Conservation (phyloP, 768 basidiomycete genomes). For the Panaeolus papilionaceus region DNA sequence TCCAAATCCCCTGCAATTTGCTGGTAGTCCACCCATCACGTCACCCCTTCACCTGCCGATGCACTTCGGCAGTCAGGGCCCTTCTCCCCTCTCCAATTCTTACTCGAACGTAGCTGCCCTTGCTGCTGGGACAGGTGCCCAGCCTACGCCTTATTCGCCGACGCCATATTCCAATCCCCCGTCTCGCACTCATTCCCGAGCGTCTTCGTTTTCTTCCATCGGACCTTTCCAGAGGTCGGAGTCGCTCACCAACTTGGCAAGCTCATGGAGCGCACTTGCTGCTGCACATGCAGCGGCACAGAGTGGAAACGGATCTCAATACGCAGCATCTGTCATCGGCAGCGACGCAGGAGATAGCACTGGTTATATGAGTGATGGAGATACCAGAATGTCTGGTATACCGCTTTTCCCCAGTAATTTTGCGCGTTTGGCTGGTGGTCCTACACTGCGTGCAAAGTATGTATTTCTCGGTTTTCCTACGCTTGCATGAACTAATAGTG, state of each 20-base stretch:
- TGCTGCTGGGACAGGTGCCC: slow-evolving; percentile 12
- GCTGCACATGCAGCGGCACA: slow-evolving; percentile 31
- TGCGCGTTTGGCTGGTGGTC: slow-evolving; percentile 66
- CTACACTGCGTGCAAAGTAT: slow-evolving; percentile 63
- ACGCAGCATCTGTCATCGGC: slow-evolving; percentile 25
- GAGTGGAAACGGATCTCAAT: slow-evolving; percentile 26
- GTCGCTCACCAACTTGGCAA: slow-evolving; percentile 32
- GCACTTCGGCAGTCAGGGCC: slow-evolving; percentile 28
- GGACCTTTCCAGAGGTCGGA: slow-evolving; percentile 45
- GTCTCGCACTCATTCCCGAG: slow-evolving; percentile 28
- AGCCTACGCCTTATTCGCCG: slow-evolving; percentile 20
- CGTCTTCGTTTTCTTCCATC: slow-evolving; percentile 33
- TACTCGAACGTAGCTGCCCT: slow-evolving; percentile 12
- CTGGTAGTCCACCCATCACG: slow-evolving; percentile 32
- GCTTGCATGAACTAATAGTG: background rate
- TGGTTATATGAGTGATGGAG: slow-evolving; percentile 45
- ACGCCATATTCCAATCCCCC: slow-evolving; percentile 18
- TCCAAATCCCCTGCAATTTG: slow-evolving; percentile 36
- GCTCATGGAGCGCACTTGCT: slow-evolving; percentile 30
- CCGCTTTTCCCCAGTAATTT: slow-evolving; percentile 88
- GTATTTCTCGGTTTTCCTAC: slow-evolving; percentile 20
- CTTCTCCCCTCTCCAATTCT: slow-evolving; percentile 18
- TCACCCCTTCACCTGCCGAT: slow-evolving; percentile 34
- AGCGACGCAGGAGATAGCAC: slow-evolving; percentile 36
- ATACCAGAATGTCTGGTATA: slow-evolving; percentile 67